phyloP scores from a whole-genome alignment of 2,329 filamentous ascomycete genomes.

The Chrysoporthe cubensis region DNA sequence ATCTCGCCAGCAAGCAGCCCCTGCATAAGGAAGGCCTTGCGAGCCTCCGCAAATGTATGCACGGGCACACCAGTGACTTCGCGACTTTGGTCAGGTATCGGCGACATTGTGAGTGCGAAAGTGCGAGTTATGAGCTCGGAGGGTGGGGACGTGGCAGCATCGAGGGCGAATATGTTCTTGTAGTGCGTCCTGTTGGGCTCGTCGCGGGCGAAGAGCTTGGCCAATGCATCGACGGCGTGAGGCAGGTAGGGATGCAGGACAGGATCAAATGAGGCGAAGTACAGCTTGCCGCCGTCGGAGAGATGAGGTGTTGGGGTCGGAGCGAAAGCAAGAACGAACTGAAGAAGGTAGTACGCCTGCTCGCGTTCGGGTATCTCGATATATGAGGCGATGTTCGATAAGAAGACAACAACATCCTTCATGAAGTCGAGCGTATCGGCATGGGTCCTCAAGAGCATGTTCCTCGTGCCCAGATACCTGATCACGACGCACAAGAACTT shows the following conservation, averaged over 20 bases:
- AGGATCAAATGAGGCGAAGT: conserved; percentile 82
- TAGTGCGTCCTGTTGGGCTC: conserved; percentile 90
- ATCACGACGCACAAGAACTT: conserved; percentile 85
- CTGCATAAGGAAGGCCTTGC: conserved; percentile 91
- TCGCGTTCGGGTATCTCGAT: conserved; percentile 84
- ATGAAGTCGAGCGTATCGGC: conserved; percentile 92
- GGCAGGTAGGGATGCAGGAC: conserved; percentile 84
- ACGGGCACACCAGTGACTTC: conserved; percentile 62
- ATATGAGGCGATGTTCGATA: conserved; percentile 84
- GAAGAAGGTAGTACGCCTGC: conserved; percentile 82
- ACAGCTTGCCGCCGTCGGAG: conserved; percentile 54
- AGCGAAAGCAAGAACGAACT: conserved; percentile 89
- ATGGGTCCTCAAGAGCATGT: conserved; percentile 80
- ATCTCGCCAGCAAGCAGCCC: conserved; percentile 90
- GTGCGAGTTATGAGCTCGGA: conserved; percentile 84
- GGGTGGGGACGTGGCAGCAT: conserved; percentile 65
- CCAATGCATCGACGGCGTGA: conserved; percentile 84
- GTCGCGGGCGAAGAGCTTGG: conserved; percentile 89
- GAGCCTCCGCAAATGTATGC: conserved; percentile 73
- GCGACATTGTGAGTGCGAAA: conserved; percentile 84
- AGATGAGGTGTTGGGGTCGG: conserved; percentile 72
- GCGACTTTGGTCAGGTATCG: conserved; percentile 71
- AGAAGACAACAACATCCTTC: conserved; percentile 88
- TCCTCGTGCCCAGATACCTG: conserved; percentile 84
- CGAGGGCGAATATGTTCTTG: conserved; percentile 77